A percentile compares a stretch with the other conserved stretches of the same genome.
Conservation (phyloP, 495 filamentous ascomycete genomes). For the Margaritispora aquatica region DNA sequence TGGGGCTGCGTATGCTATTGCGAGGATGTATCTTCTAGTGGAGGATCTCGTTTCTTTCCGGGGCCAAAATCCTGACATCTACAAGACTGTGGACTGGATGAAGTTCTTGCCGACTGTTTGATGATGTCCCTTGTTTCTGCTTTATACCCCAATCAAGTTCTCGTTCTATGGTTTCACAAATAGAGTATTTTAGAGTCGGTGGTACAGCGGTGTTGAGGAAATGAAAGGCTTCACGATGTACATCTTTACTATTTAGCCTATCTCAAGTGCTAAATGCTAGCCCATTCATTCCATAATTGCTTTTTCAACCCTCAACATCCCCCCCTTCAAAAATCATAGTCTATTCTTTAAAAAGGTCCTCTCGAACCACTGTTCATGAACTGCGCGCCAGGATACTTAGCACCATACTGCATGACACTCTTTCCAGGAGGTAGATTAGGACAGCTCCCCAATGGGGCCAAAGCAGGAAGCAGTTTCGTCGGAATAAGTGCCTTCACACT, state of each 20-base stretch:
- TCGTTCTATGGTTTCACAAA: no score
- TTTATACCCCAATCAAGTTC: not conserved
- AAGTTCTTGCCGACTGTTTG: constrained; percentile 5
- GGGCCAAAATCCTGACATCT: not conserved
- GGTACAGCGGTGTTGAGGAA: no score
- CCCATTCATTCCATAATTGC: no score
- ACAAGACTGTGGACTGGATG: constrained; percentile 3
- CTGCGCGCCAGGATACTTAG: not conserved
- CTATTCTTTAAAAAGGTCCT: not conserved
- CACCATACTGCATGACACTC: constrained; percentile 1
- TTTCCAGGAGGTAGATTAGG: not conserved
- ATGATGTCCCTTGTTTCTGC: not conserved
- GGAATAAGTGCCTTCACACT: not conserved
- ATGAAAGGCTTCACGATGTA: no score
- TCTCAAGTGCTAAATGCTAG: no score
- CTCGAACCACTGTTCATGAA: not conserved
- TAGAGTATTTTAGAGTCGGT: no score
- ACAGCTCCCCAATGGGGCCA: not conserved
- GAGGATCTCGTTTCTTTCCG: constrained; percentile 7
- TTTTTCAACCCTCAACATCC: not conserved
- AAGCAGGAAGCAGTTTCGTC: not conserved
- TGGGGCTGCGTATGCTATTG: not conserved
- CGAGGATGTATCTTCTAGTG: constrained; percentile 2
- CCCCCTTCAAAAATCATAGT: no score
- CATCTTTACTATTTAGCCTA: no score